These are phyloP conservation scores for Barbarea vulgaris DNA, from an alignment of 345 rosid species.

Conservation along the genomic window DNA sequence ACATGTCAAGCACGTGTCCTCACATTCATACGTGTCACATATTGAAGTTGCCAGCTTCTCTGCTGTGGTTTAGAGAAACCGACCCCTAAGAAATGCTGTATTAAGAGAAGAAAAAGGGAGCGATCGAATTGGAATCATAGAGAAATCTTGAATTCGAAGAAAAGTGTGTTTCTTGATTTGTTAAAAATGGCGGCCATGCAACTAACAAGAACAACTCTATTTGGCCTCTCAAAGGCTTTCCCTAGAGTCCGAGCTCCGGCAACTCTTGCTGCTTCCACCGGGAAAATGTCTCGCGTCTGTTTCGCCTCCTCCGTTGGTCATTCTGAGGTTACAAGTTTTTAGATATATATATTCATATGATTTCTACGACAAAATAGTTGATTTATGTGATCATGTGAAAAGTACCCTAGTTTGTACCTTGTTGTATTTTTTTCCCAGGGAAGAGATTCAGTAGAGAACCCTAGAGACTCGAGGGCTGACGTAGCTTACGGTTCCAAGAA, in stretches of 20 bases:
- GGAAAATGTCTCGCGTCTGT: conserved; percentile 34
- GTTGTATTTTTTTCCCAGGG: conserved; percentile 10
- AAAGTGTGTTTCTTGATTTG: conserved; percentile 9
- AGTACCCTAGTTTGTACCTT: neutral
- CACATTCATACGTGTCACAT: conserved; percentile 23
- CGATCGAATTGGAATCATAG: neutral
- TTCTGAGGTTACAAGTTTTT: conserved; percentile 18
- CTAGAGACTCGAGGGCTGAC: conserved; percentile 24
- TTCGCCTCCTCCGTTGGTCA: conserved; percentile 39
- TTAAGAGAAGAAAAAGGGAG: neutral
- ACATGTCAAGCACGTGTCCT: conserved; percentile 14
- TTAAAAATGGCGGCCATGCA: conserved; percentile 38
- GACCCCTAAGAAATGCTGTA: conserved; percentile 10
- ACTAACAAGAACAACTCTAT: conserved; percentile 33
- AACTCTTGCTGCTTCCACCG: conserved; percentile 6
- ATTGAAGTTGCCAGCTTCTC: conserved; percentile 13
- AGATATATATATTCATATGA: neutral
- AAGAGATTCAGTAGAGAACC: conserved; percentile 25
- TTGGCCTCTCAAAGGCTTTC: conserved; percentile 30
- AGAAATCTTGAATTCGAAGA: neutral
- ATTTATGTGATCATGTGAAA: neutral
- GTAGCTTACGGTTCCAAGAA: conserved; percentile 32
- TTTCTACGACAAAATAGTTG: neutral
- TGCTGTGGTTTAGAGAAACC: conserved; percentile 8
- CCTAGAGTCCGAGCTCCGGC: conserved; percentile 27